Base-by-base conservation (phyloP, 805 yeast species). In the Lachancea sp. region DNA sequence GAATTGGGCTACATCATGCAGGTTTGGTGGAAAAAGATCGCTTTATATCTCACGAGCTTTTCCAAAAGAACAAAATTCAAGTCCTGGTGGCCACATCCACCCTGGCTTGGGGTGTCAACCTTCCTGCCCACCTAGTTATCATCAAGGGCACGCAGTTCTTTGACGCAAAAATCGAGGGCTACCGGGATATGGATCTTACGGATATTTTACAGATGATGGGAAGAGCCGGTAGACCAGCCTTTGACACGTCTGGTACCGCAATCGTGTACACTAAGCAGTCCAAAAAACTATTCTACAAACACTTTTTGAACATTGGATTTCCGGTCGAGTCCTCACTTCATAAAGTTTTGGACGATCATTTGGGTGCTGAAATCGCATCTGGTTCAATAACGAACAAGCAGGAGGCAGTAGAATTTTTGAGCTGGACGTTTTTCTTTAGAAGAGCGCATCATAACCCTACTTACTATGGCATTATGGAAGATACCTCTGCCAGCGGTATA, bases 211-310 rank as follows among this genome's bases (percentile, higher is more conserved):
- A 92, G 67, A 92, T 92, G 60, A 92, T 92, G 72, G 99, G 99
- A 50, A 83, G 99, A 69, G 98, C 99, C 18, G 99, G 99, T 64
- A 78, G 99, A 65, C 98, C 98, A 1, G 97, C 94, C 52, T 94
- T 75, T 61, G 97, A 90, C 59, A 78, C 80, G 43, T 83, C 76
- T 48, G 99, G 98, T 71, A 85, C 92, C 1, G 97, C 97, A 59
- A 80, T 89, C 31, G 71, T 92, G 35, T 81, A 88, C 60, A 89
- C 98, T 0, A 73, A 92, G 0, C 73, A 75, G 45, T 96, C 89
- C 49, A 72, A 77, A 41, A 68, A 92, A 30, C 88, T 86, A 58
- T 96, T 90, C 54, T 92, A 90, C 55, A 77, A 92, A 18, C 79
- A 90, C 5, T 72, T 89, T 21, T 71, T 92, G 21, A 80, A 95